phyloP scores from a whole-genome alignment of 495 filamentous ascomycete genomes.

The Apiosordaria backusii region DNA sequence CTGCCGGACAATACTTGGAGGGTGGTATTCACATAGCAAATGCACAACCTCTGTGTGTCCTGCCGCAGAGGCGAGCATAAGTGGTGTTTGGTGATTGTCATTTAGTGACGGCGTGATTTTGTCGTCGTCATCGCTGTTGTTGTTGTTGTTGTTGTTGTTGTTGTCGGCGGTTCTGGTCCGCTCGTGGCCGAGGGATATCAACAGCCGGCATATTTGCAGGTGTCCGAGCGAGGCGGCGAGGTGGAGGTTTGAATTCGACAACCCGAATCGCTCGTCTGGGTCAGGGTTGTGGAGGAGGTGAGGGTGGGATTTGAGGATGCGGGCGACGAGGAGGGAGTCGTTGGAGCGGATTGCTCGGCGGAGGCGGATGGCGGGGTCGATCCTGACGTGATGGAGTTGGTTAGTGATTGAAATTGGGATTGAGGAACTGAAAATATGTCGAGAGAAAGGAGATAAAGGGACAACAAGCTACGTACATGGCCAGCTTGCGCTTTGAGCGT shows the following conservation, averaged over 20 bases:
- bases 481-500: neutral
- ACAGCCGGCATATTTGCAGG: slow-evolving; percentile 54
- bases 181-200: slow-evolving; percentile 57
- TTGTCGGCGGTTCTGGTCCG: slow-evolving; percentile 9
- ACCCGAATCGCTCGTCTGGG: slow-evolving; percentile 44
- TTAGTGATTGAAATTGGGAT: neutral
- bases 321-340: slow-evolving; percentile 65
- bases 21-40: slow-evolving; percentile 47
- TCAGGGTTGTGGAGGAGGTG: slow-evolving; percentile 69
- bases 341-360: slow-evolving; percentile 69
- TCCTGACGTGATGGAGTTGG: slow-evolving; percentile 41
- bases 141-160: neutral
- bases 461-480: neutral
- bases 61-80: slow-evolving; percentile 57
- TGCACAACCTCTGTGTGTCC: slow-evolving; percentile 61
- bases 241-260: slow-evolving; percentile 72
- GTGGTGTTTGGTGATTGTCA: slow-evolving; percentile 66
- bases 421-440: neutral
- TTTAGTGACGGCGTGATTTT: slow-evolving; percentile 59
- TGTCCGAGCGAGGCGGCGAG: slow-evolving; percentile 68
- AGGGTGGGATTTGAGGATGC: slow-evolving; percentile 69
- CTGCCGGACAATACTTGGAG: slow-evolving; percentile 45
- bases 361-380: slow-evolving; percentile 61
- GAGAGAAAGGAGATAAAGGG: neutral
- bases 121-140: neutral